Percentiles rank a stretch among this genome's conserved stretches.
Evolutionary conservation across 2,329 filamentous ascomycete species (phyloP).

Genomic region (Pleoardoris graminearum): DNA sequence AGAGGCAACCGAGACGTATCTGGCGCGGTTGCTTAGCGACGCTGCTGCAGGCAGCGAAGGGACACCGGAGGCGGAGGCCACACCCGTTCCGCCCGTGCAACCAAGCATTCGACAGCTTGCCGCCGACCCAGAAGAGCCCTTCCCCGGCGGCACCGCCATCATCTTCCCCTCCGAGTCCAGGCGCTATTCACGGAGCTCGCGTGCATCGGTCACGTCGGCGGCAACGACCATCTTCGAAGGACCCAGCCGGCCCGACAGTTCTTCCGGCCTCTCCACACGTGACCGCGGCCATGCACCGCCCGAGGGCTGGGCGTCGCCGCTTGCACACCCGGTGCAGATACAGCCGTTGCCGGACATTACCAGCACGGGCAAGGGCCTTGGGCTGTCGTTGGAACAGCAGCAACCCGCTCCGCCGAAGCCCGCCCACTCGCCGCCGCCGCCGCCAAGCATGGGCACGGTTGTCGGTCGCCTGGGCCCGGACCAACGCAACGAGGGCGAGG

Average conservation of each 20-base stretch:
- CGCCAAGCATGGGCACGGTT: slow-evolving; percentile 25
- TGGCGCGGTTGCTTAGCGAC: slow-evolving; percentile 52
- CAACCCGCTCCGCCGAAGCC: slow-evolving; percentile 47
- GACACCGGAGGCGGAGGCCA: neutral
- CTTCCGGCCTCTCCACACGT: slow-evolving; percentile 33
- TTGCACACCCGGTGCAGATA: slow-evolving; percentile 26
- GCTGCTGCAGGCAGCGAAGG: slow-evolving; percentile 45
- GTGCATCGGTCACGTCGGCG: slow-evolving; percentile 26
- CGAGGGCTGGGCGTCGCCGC: slow-evolving; percentile 28
- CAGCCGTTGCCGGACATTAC: slow-evolving; percentile 44
- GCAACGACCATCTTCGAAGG: slow-evolving; percentile 41
- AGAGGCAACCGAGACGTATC: slow-evolving; percentile 59
- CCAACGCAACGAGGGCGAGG: neutral
- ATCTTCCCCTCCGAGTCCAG: slow-evolving; percentile 42
- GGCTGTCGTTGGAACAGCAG: slow-evolving; percentile 49
- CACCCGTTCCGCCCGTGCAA: slow-evolving; percentile 13
- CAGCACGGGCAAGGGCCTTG: slow-evolving; percentile 46
- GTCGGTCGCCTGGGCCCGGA: neutral
- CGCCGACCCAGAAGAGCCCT: slow-evolving; percentile 29
- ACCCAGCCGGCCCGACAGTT: slow-evolving; percentile 38
- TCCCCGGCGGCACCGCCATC: slow-evolving; percentile 41
- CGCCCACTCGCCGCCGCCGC: slow-evolving; percentile 53
- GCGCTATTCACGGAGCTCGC: slow-evolving; percentile 41
- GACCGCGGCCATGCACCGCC: slow-evolving; percentile 35
- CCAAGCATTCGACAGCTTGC: slow-evolving; percentile 24